Evolutionary conservation across 2,329 filamentous ascomycete species (phyloP), one percentile per base, ranked within the genome.

Genomic region (Didymella keratinophila): DNA sequence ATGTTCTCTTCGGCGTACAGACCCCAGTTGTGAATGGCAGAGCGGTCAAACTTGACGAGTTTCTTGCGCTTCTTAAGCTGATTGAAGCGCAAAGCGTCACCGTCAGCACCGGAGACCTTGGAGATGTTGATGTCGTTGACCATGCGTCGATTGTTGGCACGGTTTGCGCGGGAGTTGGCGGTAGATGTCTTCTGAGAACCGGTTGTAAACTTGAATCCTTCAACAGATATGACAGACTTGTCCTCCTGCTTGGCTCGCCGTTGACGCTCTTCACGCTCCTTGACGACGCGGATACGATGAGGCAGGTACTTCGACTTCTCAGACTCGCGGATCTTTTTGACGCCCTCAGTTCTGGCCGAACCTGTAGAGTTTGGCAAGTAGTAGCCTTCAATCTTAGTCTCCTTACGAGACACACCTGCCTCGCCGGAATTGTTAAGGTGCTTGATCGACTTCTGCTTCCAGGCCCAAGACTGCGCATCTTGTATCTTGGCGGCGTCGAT

Each of bases 31-130:
- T 99, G 95, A 70, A 99, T 99, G 44, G 95, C 95, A 51, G 95
- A 99, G 43, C 95, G 87, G 56, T 94, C 95, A 78, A 99, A 99
- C 75, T 96, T 95, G 76, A 99, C 95, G 1, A 94, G 93, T 83
- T 99, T 99, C 87, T 98, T 99, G 61, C 95, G 91, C 81, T 98
- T 99, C 85, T 98, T 97, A 58, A 99, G 88, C 81, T 98, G 95
- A 78, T 99, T 99, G 85, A 99, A 99, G 58, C 94, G 91, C 71
- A 99, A 87, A 28, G 95, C 92, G 70, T 97, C 94, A 53, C 93
- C 92, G 66, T 97, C 93, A 16, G 83, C 84, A 34, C 82, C 80
- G 62, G 89, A 90, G 56, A 87, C 78, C 81, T 97, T 96, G 76
- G 97, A 93, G 44, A 95, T 92, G 74, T 96, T 96, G 68, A 99